Evolutionary conservation across 73 alveolate species (phyloP), one percentile per base, ranked within the genome.

Genomic region (Blepharisma stoltei): DNA sequence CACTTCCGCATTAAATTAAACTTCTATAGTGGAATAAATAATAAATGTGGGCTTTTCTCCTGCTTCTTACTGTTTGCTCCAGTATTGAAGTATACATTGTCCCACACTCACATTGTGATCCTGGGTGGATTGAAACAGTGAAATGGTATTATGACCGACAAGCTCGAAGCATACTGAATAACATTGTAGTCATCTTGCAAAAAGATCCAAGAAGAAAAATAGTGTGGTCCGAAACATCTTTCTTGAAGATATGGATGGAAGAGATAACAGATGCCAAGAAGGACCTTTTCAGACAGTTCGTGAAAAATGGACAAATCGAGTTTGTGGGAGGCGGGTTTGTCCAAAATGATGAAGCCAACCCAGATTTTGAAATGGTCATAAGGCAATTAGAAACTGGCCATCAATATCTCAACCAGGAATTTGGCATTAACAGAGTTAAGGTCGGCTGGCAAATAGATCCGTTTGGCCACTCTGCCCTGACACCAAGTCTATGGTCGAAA

Each of bases 271-370:
- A 60, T 9, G 11, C 46, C n/a, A 60, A 60, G 46, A n/a, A n/a
- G 23, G 23, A 60, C 14, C 73, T 60, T 60, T 20, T 25, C 14
- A 60, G 45, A 14, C 73, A 67, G 32, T 67, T 60, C 23, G 23
- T 60, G 14, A 14, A 60, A 14, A 38, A 60, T 3, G 89, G 92
- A 25, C 27, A 77, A 73, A 55, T 94, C 44, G 95, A 94, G 69
- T 78, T 94, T 41, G 83, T 94, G 21, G 90, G 88, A 84, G 98
- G 97, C 6, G 98, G 98, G 6, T 94, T 97, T 97, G 86, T 86
- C 66, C 87, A 87, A 95, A 91, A 88, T 81, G 98, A 94, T 81
- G 98, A 94, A 81, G 97, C 98, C 0, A 80, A 90, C 45, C 76
- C 95, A 23, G 89, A 92, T 89, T 89, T 84, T 79, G 97, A 92